Conservation (phyloP, 2,329 filamentous ascomycete species). For the Elsinoe arachidis region DNA sequence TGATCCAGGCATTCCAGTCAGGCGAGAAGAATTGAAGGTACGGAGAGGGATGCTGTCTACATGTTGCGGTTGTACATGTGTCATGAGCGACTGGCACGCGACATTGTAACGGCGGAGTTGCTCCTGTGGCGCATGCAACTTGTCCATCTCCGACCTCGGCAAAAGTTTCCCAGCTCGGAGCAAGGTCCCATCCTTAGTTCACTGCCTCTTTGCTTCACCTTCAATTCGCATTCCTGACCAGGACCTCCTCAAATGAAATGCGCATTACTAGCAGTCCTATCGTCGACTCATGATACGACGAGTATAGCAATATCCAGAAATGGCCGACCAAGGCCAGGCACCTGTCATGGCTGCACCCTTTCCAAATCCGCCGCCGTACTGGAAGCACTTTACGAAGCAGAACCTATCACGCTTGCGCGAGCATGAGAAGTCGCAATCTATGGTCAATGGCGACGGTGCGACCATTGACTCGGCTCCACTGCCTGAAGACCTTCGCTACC, state of each 20-base stretch:
- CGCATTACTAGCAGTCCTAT: too few relatives aligned
- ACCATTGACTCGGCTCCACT: slow-evolving; percentile 38
- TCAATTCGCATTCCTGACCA: too few relatives aligned
- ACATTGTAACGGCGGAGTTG: neutral
- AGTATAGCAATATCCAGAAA: slow-evolving; percentile 26
- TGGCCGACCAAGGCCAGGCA: slow-evolving; percentile 51
- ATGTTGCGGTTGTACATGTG: neutral
- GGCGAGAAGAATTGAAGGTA: neutral
- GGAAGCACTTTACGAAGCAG: slow-evolving; percentile 72
- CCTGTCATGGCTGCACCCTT: slow-evolving; percentile 52
- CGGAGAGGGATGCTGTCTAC: slow-evolving; percentile 12
- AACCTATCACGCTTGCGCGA: slow-evolving; percentile 53
- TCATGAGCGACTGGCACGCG: slow-evolving; percentile 7
- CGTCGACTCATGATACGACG: neutral
- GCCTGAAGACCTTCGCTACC: slow-evolving; percentile 62
- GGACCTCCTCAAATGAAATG: too few relatives aligned
- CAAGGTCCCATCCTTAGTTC: too few relatives aligned
- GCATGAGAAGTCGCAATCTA: slow-evolving; percentile 24
- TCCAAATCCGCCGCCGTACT: slow-evolving; percentile 83
- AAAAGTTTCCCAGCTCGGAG: too few relatives aligned
- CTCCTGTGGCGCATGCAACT: slow-evolving; percentile 1
- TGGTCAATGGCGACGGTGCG: slow-evolving; percentile 15
- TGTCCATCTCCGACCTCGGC: neutral
- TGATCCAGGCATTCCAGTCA: slow-evolving; percentile 16
- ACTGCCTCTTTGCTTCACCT: too few relatives aligned